Evolutionary conservation across 306 rosid species (phyloP), one percentile per base, ranked within the genome.

Genomic region (Adenanthera pavonina): DNA sequence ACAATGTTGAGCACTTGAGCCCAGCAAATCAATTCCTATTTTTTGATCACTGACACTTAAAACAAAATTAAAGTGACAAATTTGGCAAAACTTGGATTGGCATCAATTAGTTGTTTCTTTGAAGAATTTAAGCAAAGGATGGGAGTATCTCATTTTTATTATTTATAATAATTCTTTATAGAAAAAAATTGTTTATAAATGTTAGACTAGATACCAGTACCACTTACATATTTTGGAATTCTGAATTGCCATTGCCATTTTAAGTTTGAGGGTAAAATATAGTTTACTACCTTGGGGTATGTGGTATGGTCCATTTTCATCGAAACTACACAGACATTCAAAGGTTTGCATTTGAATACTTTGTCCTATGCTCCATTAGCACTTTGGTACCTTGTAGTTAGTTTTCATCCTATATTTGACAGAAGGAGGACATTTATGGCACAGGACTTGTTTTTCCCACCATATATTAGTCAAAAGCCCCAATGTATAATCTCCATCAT

Each of bases 21-120:
- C 53, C 13, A 36, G 48, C 75, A 72, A 51, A 70, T 68, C 46
- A 60, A 61, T 15, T 59, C 81, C 46, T 57, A 41, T 17, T 40
- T 67, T 67, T 44, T 14, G 69, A 35, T 65, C 19, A 44, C 57
- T 35, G 33, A 62, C 53, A 52, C 69, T 80, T 57, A 36, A 48
- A 25, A 69, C 46, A 41, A 81, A 72, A 44, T 19, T 49, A 79
- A 44, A 20, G 41, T 25, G 41, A n/a, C 75, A 20, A 78, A 47
- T 53, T 53, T 53, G 25, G 1, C n/a, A 15, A 3, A 65, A 65
- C 65, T 34, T 65, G 74, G 49, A 19, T 36, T 38, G 16, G 52
- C 38, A 36, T 17, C 15, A 43, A 40, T 57, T 6, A 41, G 15
- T 62, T 61, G 4, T 48, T 60, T 72, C 53, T 43, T 38, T 9